phyloP scores from a whole-genome alignment of 176 grass and related monocot genomes.

The Themeda triandra region DNA sequence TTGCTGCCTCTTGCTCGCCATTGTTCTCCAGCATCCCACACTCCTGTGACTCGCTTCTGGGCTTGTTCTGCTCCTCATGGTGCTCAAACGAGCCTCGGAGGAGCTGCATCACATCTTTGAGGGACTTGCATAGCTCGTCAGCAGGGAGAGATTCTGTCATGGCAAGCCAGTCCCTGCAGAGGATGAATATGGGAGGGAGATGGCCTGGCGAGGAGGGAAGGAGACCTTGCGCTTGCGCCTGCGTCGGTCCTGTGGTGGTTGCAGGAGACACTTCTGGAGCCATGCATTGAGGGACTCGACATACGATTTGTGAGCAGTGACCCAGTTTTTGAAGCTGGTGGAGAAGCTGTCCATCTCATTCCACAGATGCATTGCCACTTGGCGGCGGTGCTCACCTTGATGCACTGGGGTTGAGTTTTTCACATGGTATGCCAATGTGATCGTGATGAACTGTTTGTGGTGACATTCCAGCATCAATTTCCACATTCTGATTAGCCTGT shows the following conservation, averaged over 20 bases:
- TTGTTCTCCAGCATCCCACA: slow-evolving; percentile 30
- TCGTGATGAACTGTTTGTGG: slow-evolving; percentile 94
- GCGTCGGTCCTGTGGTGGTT: slow-evolving; percentile 60
- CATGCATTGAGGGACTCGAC: slow-evolving; percentile 55
- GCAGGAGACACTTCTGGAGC: slow-evolving; percentile 93
- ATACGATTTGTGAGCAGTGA: slow-evolving; percentile 56
- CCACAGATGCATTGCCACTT: slow-evolving; percentile 47
- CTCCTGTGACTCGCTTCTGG: slow-evolving; percentile 35
- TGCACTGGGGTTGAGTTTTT: slow-evolving; percentile 43
- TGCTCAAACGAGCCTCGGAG: slow-evolving; percentile 47
- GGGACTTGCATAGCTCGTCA: slow-evolving; percentile 56
- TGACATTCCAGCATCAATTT: slow-evolving; percentile 95
- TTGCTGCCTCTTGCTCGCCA: not conserved
- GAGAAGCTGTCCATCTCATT: slow-evolving; percentile 67
- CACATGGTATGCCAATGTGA: slow-evolving; percentile 82
- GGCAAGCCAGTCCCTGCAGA: slow-evolving; percentile 66
- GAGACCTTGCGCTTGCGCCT: slow-evolving; percentile 47
- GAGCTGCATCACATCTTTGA: slow-evolving; percentile 41
- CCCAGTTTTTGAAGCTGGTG: slow-evolving; percentile 63
- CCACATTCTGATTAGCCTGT: slow-evolving; percentile 95
- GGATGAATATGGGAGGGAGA: slow-evolving; percentile 83
- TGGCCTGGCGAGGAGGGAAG: slow-evolving; percentile 79
- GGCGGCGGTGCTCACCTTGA: slow-evolving; percentile 43
- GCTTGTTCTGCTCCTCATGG: slow-evolving; percentile 26
- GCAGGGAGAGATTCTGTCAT: slow-evolving; percentile 44